Conservation (phyloP, 345 rosid genomes). For the Chamaenerion angustifolium region DNA sequence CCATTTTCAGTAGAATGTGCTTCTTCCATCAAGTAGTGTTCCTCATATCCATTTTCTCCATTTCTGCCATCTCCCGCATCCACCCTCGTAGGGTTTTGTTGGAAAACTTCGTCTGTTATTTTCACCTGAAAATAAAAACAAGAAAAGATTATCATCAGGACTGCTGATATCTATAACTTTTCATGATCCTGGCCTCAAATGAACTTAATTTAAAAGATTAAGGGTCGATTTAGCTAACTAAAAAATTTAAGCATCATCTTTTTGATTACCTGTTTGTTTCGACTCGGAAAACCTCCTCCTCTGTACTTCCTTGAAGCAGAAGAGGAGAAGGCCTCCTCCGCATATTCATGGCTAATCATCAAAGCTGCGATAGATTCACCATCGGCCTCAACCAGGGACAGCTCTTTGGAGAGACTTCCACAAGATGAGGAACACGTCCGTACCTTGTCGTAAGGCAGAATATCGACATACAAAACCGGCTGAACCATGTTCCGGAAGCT, state of each 20-base stretch:
- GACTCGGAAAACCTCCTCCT: conserved; percentile 25
- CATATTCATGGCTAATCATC: conserved; percentile 45
- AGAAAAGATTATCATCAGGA: too few relatives aligned
- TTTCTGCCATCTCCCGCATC: not conserved
- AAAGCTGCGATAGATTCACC: conserved; percentile 52
- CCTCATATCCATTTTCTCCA: conserved; percentile 11
- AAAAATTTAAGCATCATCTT: not conserved
- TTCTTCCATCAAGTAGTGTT: conserved; percentile 9
- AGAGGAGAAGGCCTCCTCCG: conserved; percentile 66
- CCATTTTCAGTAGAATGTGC: conserved; percentile 6
- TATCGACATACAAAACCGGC: conserved; percentile 44
- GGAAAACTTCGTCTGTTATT: not conserved
- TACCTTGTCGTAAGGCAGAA: conserved; percentile 39
- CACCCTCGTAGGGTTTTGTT: not conserved
- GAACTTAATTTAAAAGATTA: too few relatives aligned
- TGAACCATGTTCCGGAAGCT: conserved; percentile 57
- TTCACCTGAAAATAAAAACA: not conserved
- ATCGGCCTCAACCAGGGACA: conserved; percentile 19
- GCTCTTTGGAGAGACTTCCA: conserved; percentile 27
- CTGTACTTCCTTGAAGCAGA: conserved; percentile 29
- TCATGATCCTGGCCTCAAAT: too few relatives aligned
- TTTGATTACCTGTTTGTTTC: conserved; percentile 28
- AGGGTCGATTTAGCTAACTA: not conserved
- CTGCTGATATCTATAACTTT: too few relatives aligned
- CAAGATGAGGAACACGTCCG: conserved; percentile 25